phyloP scores from a whole-genome alignment of 2,329 filamentous ascomycete genomes.

The Fonsecaea multimorphosa region DNA sequence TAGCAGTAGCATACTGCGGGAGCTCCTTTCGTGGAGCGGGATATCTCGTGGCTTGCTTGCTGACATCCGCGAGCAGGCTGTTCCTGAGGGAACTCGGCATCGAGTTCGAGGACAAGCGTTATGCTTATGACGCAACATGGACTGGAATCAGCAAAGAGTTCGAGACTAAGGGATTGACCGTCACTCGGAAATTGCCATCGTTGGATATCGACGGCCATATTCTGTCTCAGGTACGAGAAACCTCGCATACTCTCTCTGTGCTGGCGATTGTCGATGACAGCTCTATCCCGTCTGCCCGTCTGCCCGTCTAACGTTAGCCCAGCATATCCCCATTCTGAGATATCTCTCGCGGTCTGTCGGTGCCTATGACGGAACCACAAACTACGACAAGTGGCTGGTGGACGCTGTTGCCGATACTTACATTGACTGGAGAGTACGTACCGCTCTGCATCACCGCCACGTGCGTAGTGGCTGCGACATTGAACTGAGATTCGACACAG shows the following conservation, averaged over 20 bases:
- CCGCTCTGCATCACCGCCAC: neutral
- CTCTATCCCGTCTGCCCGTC: neutral
- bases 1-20: conserved; percentile 4
- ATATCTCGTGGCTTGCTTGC: neutral
- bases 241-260: neutral
- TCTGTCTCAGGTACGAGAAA: conserved; percentile 38
- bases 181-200: conserved; percentile 46
- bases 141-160: conserved; percentile 40
- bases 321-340: conserved; percentile 47
- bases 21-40: neutral
- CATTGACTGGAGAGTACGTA: conserved; percentile 50
- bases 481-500: conserved; percentile 23
- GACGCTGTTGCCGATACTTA: conserved; percentile 50
- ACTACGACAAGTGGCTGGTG: conserved; percentile 47
- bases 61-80: conserved; percentile 32
- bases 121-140: conserved; percentile 43
- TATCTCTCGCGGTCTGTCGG: conserved; percentile 47
- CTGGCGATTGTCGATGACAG: neutral
- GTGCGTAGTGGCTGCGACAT: neutral
- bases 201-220: conserved; percentile 47
- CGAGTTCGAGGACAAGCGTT: conserved; percentile 42
- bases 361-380: conserved; percentile 48
- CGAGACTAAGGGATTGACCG: conserved; percentile 39
- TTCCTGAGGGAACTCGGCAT: conserved; percentile 43
- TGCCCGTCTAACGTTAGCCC: neutral